Evolutionary conservation across 2,329 filamentous ascomycete species (phyloP).

Genomic region (Hypocrella siamensis): DNA sequence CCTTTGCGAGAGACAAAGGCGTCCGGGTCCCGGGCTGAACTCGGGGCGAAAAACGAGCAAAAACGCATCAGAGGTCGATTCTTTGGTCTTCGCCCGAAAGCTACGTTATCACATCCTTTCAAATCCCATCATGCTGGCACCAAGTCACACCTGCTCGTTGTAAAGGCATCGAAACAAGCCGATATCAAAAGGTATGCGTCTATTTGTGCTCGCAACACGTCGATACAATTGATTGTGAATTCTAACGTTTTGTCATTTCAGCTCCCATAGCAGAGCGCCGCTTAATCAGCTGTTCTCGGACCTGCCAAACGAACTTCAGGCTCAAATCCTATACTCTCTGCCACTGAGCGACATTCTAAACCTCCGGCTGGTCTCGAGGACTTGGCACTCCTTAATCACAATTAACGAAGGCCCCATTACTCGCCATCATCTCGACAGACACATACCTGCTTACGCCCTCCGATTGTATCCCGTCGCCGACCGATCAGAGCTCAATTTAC

Average conservation of each 20-base stretch:
- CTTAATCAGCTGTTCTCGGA: slow-evolving; percentile 42
- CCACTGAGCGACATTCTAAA: slow-evolving; percentile 45
- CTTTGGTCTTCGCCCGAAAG: slow-evolving; percentile 23
- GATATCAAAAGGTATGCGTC: slow-evolving; percentile 16
- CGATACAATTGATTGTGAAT: neutral
- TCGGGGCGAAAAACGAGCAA: slow-evolving; percentile 13
- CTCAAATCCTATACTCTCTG: slow-evolving; percentile 44
- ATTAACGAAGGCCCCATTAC: slow-evolving; percentile 45
- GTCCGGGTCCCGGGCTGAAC: slow-evolving; percentile 16
- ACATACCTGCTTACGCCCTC: slow-evolving; percentile 43
- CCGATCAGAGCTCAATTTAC: slow-evolving; percentile 33
- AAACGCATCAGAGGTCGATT: slow-evolving; percentile 28
- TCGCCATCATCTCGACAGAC: slow-evolving; percentile 42
- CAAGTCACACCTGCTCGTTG: slow-evolving; percentile 3
- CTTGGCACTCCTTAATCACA: slow-evolving; percentile 43
- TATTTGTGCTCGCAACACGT: neutral
- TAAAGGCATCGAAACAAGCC: slow-evolving; percentile 11
- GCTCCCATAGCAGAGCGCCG: slow-evolving; percentile 18
- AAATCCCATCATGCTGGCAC: slow-evolving; percentile 13
- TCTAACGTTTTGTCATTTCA: slow-evolving; percentile 6
- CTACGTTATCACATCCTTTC: slow-evolving; percentile 18
- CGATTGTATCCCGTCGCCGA: slow-evolving; percentile 41
- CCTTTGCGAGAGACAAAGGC: slow-evolving; percentile 27
- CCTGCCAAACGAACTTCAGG: slow-evolving; percentile 45
- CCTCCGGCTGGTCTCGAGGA: slow-evolving; percentile 40